These are phyloP conservation scores for Thelephora ganbajun DNA, from an alignment of 768 basidiomycete species.

Conservation along the genomic window DNA sequence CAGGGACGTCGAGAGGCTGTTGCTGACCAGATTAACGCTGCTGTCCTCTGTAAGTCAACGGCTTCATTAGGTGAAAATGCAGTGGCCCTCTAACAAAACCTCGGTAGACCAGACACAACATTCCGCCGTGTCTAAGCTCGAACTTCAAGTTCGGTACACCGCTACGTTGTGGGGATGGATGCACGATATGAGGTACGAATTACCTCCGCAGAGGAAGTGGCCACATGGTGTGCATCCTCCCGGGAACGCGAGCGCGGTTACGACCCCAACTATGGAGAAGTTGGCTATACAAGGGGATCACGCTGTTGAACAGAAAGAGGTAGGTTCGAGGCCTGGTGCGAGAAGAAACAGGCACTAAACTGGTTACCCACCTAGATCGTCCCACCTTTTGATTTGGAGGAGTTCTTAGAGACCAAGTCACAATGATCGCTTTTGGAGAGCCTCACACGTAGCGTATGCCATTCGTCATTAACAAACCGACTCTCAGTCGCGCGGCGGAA, in stretches of 20 bases:
- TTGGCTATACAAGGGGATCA: constrained; percentile 20
- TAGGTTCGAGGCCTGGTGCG: constrained; percentile 8
- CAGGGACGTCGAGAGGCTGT: constrained; percentile 68
- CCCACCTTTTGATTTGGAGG: constrained; percentile 39
- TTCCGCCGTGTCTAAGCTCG: constrained; percentile 44
- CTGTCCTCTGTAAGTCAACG: constrained; percentile 60
- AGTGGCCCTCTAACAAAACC: not conserved
- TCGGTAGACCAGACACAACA: constrained; percentile 34
- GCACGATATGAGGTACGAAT: constrained; percentile 32
- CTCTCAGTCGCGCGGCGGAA: too few species aligned
- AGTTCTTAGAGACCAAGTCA: constrained; percentile 34
- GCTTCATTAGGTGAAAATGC: not conserved
- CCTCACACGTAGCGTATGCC: constrained; percentile 1
- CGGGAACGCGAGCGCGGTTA: constrained; percentile 10
- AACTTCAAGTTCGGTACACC: constrained; percentile 53
- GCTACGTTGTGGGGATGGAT: constrained; percentile 45
- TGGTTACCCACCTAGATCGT: constrained; percentile 21
- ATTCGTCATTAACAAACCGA: not conserved
- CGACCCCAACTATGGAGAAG: constrained; percentile 12
- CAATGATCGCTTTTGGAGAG: constrained; percentile 12
- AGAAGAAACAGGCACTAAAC: too few species aligned
- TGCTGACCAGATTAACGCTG: constrained; percentile 79
- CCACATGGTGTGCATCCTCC: constrained; percentile 34
- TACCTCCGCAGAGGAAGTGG: constrained; percentile 22
- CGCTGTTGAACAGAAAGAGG: constrained; percentile 16